Percentiles rank a stretch among this genome's conserved stretches.
phyloP scores from a whole-genome alignment of 345 rosid species.

The Pistacia integerrima region DNA sequence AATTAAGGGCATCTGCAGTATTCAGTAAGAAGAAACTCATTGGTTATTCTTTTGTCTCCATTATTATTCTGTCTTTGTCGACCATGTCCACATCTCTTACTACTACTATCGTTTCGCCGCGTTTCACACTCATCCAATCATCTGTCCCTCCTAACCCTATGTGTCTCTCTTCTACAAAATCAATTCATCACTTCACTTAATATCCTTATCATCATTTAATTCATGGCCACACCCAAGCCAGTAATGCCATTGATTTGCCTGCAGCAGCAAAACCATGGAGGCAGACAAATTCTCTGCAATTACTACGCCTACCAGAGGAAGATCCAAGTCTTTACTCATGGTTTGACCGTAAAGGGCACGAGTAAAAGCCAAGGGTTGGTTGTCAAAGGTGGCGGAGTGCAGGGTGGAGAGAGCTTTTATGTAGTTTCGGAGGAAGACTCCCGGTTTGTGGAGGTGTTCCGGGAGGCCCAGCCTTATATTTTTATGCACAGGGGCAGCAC shows the following conservation, averaged over 20 bases:
- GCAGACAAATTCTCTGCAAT: too few relatives aligned
- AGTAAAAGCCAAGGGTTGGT: neutral
- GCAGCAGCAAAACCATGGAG: neutral
- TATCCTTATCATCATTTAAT: neutral
- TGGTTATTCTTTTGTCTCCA: too few relatives aligned
- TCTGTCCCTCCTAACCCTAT: neutral
- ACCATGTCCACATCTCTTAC: neutral
- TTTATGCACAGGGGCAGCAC: constrained; percentile 33
- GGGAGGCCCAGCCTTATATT: constrained; percentile 44
- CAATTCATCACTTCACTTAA: too few relatives aligned
- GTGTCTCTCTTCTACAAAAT: neutral
- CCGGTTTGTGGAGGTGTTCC: constrained; percentile 27
- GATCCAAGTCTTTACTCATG: neutral
- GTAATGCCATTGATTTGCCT: constrained; percentile 9
- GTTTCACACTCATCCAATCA: neutral
- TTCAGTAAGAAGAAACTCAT: too few relatives aligned
- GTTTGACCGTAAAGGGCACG: neutral
- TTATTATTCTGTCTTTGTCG: too few relatives aligned
- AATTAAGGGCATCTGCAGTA: too few relatives aligned
- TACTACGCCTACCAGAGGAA: neutral
- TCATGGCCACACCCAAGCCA: constrained; percentile 21
- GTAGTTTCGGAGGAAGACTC: constrained; percentile 18
- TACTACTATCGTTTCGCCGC: constrained; percentile 18
- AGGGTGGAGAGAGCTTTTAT: neutral
- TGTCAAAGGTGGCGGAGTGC: neutral